Percentiles rank a stretch among this genome's conserved stretches.
Evolutionary conservation across 2,329 filamentous ascomycete species (phyloP).

Genomic region (Aspergillus felis): DNA sequence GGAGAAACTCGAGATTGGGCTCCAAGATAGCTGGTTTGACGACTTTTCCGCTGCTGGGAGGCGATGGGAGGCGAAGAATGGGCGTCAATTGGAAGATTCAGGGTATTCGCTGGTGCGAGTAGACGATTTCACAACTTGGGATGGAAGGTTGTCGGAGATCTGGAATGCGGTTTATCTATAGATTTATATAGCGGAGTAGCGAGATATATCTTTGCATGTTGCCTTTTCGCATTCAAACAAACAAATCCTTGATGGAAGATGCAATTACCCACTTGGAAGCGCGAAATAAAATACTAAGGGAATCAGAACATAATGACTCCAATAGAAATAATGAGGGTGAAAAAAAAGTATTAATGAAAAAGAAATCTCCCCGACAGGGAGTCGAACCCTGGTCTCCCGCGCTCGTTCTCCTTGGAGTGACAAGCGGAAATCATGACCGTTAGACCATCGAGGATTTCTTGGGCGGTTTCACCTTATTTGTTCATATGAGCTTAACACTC

Average conservation of each 20-base stretch:
- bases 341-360: background rate
- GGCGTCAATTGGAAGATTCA: background rate
- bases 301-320: too few relatives aligned
- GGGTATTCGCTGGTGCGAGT: background rate
- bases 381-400: background rate
- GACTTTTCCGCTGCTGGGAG: background rate
- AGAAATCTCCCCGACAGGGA: background rate
- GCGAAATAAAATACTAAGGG: too few relatives aligned
- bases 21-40: slow-evolving; percentile 2
- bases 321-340: too few relatives aligned
- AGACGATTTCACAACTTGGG: slow-evolving; percentile 5
- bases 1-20: slow-evolving; percentile 2
- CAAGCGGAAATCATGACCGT: background rate
- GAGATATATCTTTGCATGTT: background rate
- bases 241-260: background rate
- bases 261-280: too few relatives aligned
- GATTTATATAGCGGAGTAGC: background rate
- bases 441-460: background rate
- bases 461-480: background rate
- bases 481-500: background rate
- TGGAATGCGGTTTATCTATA: slow-evolving; percentile 3
- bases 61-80: background rate
- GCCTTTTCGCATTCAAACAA: background rate
- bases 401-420: background rate
- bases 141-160: slow-evolving; percentile 2